phyloP scores from a whole-genome alignment of 2,329 filamentous ascomycete genomes.

The Pseudogymnoascus sp. region DNA sequence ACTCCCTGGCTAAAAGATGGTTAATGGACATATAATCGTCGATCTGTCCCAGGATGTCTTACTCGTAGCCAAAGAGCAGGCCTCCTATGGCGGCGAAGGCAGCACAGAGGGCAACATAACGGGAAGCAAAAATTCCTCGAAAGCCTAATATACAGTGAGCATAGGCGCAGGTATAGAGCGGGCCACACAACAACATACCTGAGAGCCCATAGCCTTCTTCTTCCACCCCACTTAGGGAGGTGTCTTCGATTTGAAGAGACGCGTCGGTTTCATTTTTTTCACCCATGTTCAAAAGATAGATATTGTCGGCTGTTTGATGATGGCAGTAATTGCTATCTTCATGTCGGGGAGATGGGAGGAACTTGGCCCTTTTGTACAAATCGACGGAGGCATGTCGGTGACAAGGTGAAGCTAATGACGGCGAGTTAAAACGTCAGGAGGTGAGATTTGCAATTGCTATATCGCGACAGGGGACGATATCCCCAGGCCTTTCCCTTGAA shows the following conservation, averaged over 20 bases:
- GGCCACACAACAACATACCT: not conserved
- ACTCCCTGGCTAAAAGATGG: constrained; percentile 30
- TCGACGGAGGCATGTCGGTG: not conserved
- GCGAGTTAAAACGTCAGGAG: not conserved
- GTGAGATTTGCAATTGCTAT: not conserved
- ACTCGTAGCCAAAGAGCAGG: constrained; percentile 35
- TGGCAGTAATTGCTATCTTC: not conserved
- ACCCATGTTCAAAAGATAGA: not conserved
- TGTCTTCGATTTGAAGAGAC: not conserved
- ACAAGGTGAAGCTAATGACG: not conserved
- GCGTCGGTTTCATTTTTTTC: not conserved
- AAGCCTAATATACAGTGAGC: constrained; percentile 21
- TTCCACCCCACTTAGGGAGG: not conserved
- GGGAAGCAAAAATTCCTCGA: constrained; percentile 27
- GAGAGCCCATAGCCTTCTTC: not conserved
- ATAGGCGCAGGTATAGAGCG: not conserved
- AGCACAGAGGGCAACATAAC: constrained; percentile 29
- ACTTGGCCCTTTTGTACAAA: not conserved
- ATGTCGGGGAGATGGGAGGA: not conserved
- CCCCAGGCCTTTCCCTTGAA: not conserved
- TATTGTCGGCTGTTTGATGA: not conserved
- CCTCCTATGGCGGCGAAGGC: constrained; percentile 33
- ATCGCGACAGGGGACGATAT: not conserved
- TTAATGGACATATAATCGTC: not conserved
- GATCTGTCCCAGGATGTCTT: not conserved